Percentiles rank a stretch among this genome's conserved stretches.
phyloP scores from a whole-genome alignment of 352 stramenopile genomes.

The Globisporangium apiculatum region DNA sequence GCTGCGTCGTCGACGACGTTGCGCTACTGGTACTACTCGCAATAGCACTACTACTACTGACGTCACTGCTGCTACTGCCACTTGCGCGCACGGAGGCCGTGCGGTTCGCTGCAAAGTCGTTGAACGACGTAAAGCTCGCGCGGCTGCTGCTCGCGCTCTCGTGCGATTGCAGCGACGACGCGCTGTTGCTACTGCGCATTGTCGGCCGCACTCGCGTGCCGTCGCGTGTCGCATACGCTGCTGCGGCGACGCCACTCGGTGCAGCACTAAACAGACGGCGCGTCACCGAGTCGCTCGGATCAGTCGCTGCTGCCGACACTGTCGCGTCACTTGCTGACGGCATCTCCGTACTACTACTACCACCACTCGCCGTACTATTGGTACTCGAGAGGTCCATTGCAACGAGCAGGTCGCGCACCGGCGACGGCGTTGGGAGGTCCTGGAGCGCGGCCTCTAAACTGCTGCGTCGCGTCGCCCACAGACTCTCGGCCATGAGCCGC shows the following conservation, averaged over 20 bases:
- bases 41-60: neutral
- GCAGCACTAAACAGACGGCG: constrained; percentile 46
- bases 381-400: constrained; percentile 23
- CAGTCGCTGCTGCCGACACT: constrained; percentile 4
- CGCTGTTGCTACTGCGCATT: constrained; percentile 7
- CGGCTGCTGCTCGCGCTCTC: constrained; percentile 14
- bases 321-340: constrained; percentile 5
- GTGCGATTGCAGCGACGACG: neutral
- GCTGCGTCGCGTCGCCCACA: constrained; percentile 40
- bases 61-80: neutral
- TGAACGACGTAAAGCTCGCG: constrained; percentile 43
- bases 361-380: neutral
- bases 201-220: neutral
- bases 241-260: constrained; percentile 3
- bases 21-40: neutral
- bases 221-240: neutral
- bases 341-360: neutral
- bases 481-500: constrained; percentile 53
- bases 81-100: constrained; percentile 7
- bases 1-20: constrained; percentile 13
- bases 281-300: constrained; percentile 32
- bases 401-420: constrained; percentile 38
- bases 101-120: constrained; percentile 28
- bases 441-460: constrained; percentile 55
- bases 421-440: constrained; percentile 49